Evolutionary conservation across 148 eudicot genomes (phyloP), one percentile per base, ranked within the genome.

Genomic region (Nepenthes gracilis): DNA sequence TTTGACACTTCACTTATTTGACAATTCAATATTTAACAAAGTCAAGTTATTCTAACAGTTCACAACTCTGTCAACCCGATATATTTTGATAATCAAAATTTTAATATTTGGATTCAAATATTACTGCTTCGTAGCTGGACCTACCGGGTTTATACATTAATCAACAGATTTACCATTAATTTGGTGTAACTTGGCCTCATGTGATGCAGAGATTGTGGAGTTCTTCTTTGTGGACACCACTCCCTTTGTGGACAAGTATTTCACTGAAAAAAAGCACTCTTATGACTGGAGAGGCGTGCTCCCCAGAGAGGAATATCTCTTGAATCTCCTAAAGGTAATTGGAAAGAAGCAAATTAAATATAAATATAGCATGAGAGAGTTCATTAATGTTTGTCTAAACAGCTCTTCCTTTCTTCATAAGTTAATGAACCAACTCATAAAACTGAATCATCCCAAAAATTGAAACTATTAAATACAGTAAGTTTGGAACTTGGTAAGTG

Each of bases 181-280:
- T 57, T 49, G 9, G 10, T 10, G 43, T 15, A 14, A 2, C 48
- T 48, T 49, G n/a, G 36, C n/a, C 32, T 54, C 4, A 48, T 51
- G 38, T 73, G 60, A 51, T 43, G 54, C 77, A 83, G 95, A 78
- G 60, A 58, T 74, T 43, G 95, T 70, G 0, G 95, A 91, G 14
- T 68, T 91, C 43, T 85, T 87, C 77, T 81, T 87, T 12, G 78
- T 91, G 62, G 97, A 91, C 38, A 91, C 97, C 1, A 79, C 83
- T 62, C 97, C 95, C 1, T 87, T 87, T 36, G 74, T 69, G 58
- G 78, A 83, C 34, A 76, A 72, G 14, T 91, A 91, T 69, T 85
- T 91, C 52, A 61, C 35, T 0, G 74, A 74, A n/a, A 58, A 45
- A 1, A 71, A 70, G 2, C 84, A 82, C 48, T 53, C 70, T 7